Conservation (phyloP, 768 basidiomycete genomes). For the Leccinellum albellum region DNA sequence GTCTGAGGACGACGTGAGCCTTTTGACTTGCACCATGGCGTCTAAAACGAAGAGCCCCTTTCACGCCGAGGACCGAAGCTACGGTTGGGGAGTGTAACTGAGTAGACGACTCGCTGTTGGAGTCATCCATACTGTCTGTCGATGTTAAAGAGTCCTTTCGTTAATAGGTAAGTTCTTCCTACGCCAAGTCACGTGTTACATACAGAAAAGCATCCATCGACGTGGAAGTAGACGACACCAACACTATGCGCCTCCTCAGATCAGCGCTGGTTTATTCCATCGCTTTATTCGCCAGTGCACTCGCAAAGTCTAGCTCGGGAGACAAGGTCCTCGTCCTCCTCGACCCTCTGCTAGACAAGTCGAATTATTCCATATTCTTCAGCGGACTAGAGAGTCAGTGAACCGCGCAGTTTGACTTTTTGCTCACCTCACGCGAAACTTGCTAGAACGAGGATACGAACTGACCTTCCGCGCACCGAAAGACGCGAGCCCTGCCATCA, state of each 20-base stretch:
- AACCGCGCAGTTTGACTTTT: not conserved
- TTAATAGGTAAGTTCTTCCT: no score
- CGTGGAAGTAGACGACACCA: not conserved
- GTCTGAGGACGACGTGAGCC: conserved; percentile 63
- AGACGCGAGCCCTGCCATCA: conserved; percentile 60
- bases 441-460: conserved; percentile 73
- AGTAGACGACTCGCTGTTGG: conserved; percentile 35
- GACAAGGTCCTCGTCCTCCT: conserved; percentile 82
- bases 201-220: not conserved
- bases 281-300: conserved; percentile 19
- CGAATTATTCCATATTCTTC: conserved; percentile 82
- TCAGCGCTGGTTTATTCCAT: conserved; percentile 29
- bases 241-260: conserved; percentile 27
- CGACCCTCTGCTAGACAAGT: conserved; percentile 62
- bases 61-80: conserved; percentile 57
- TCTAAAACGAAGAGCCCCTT: conserved; percentile 59
- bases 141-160: not conserved
- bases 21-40: conserved; percentile 65
- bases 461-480: conserved; percentile 85
- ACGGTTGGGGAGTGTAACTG: conserved; percentile 33
- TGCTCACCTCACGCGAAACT: conserved; percentile 1
- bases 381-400: conserved; percentile 64
- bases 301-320: conserved; percentile 74
- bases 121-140: conserved; percentile 32
- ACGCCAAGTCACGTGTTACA: not conserved